phyloP scores from a whole-genome alignment of 2,329 filamentous ascomycete genomes.

The Capronia coronata region DNA sequence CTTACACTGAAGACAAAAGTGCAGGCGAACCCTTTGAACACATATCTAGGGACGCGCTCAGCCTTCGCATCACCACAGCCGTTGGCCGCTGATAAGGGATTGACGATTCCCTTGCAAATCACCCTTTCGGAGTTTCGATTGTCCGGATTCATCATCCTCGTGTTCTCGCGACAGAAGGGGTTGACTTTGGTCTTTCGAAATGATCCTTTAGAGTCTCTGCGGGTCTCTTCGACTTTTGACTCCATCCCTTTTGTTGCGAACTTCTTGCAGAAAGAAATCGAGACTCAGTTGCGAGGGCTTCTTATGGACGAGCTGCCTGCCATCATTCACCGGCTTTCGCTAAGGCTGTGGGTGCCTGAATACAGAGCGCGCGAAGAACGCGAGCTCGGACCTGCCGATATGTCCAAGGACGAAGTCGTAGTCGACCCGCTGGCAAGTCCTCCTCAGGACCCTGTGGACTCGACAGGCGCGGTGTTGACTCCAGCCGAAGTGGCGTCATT shows the following conservation, averaged over 20 bases:
- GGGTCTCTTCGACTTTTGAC: constrained; percentile 97
- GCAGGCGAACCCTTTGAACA: constrained; percentile 96
- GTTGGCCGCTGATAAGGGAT: constrained; percentile 73
- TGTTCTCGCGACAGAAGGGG: constrained; percentile 96
- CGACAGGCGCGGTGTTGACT: constrained; percentile 69
- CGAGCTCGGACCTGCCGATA: constrained; percentile 46
- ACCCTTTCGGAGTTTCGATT: constrained; percentile 92
- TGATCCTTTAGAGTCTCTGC: constrained; percentile 93
- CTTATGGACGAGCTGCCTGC: constrained; percentile 98
- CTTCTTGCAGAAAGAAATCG: constrained; percentile 92
- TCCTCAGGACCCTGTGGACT: constrained; percentile 74
- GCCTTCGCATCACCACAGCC: constrained; percentile 89
- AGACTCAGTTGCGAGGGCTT: constrained; percentile 80
- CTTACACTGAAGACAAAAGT: constrained; percentile 92
- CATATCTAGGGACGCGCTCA: constrained; percentile 85
- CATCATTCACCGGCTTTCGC: constrained; percentile 86
- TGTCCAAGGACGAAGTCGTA: constrained; percentile 53
- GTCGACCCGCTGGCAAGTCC: constrained; percentile 77
- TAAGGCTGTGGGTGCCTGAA: constrained; percentile 85
- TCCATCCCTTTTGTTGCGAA: constrained; percentile 97
- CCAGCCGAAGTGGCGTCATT: constrained; percentile 68
- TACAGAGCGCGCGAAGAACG: constrained; percentile 63
- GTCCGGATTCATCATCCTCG: constrained; percentile 93
- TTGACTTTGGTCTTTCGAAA: constrained; percentile 95
- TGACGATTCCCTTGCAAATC: constrained; percentile 97